Percentiles rank a stretch among this genome's conserved stretches.
Conservation (phyloP, 805 yeast genomes). For the Hanseniaspora pseudoguilliermondii region DNA sequence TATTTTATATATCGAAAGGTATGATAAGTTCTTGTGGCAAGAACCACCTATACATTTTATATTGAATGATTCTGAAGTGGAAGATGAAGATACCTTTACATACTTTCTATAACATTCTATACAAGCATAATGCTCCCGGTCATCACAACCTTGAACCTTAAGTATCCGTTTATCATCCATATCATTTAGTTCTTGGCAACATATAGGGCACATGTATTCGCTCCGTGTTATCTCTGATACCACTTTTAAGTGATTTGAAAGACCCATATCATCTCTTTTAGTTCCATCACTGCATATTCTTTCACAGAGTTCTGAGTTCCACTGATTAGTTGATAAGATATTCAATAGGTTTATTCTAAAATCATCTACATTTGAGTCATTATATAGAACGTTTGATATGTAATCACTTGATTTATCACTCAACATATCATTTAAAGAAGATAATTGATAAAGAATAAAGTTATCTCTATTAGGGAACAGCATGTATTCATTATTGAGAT, state of each 20-base stretch:
- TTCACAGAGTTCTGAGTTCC: background rate
- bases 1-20: slow-evolving; percentile 26
- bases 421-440: background rate
- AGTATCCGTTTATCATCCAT: slow-evolving; percentile 26
- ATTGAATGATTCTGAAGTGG: slow-evolving; percentile 52
- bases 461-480: background rate
- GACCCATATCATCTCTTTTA: background rate
- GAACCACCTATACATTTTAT: slow-evolving; percentile 35
- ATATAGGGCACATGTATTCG: slow-evolving; percentile 42
- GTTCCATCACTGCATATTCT: background rate
- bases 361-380: background rate
- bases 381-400: background rate
- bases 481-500: slow-evolving; percentile 2
- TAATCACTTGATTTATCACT: background rate
- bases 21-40: slow-evolving; percentile 31
- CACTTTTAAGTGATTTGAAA: slow-evolving; percentile 12
- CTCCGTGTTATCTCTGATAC: slow-evolving; percentile 20
- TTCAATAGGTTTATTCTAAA: background rate
- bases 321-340: background rate
- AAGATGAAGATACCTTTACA: slow-evolving; percentile 34
- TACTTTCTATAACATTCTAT: slow-evolving; percentile 53
- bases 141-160: slow-evolving; percentile 48
- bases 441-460: background rate
- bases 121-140: slow-evolving; percentile 42
- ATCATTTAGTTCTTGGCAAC: slow-evolving; percentile 45